phyloP scores from a whole-genome alignment of 768 basidiomycete species.

The Lactarius hatsudake region DNA sequence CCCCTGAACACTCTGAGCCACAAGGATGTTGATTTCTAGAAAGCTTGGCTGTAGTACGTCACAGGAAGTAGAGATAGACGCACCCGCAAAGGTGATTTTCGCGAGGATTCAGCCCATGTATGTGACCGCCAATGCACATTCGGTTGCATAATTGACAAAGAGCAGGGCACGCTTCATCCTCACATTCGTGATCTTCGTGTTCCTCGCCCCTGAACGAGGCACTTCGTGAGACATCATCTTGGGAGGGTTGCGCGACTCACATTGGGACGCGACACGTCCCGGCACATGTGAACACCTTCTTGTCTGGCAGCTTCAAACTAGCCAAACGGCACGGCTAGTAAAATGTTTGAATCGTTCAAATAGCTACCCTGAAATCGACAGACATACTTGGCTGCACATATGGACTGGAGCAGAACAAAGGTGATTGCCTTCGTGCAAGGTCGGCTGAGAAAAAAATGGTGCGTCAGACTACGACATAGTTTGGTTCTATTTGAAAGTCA shows the following conservation, averaged over 20 bases:
- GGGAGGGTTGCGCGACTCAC: neutral
- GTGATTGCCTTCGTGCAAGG: constrained; percentile 42
- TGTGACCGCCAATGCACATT: constrained; percentile 47
- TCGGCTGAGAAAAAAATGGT: neutral
- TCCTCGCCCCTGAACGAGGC: constrained; percentile 37
- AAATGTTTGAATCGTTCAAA: no score
- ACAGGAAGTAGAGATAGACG: constrained; percentile 7
- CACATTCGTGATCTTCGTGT: constrained; percentile 50
- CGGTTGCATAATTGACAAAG: constrained; percentile 50
- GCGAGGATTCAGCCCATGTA: constrained; percentile 45
- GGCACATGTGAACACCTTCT: constrained; percentile 1
- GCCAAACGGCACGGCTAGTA: constrained; percentile 15
- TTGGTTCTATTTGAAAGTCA: constrained; percentile 33
- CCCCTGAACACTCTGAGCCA: constrained; percentile 40
- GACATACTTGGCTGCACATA: constrained; percentile 49
- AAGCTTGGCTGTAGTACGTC: neutral
- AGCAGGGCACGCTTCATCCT: constrained; percentile 50
- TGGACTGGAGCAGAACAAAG: constrained; percentile 53
- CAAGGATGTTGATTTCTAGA: constrained; percentile 52
- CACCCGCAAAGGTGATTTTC: constrained; percentile 58
- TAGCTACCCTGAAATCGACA: neutral
- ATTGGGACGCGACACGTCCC: constrained; percentile 5
- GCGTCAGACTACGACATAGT: neutral
- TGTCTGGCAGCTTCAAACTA: neutral
- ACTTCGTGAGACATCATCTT: neutral